Base-by-base conservation (phyloP, 2,329 filamentous ascomycete genomes). In the Epichloe festucae region DNA sequence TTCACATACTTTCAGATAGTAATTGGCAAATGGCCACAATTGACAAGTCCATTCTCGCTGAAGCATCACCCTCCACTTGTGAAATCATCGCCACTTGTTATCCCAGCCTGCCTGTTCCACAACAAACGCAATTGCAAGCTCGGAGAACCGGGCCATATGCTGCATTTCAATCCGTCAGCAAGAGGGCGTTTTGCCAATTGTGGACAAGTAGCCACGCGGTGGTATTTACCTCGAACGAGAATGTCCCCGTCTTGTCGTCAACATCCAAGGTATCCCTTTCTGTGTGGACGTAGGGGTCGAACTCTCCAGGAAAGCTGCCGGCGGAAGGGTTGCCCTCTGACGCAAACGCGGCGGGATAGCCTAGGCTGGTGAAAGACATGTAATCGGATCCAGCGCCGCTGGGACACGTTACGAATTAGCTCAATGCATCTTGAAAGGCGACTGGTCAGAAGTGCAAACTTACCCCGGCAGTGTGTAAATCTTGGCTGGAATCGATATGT, bases 71-170 rank as follows among this genome's bases (percentile, higher is more conserved):
- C 31, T 38, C 14, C 12, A 12, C 5, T 47, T n/a, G 8, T n/a
- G 5, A 3, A 5, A 17, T 45, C 58, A 70, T 55, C 67, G 60
- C 67, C 67, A 70, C 17, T 58, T 56, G 36, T 69, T 69, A 47
- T 70, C 63, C 67, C 67, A 70, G 2, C 67, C 66, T 14, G 62
- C 65, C 58, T 70, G 67, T 53, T 70, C 67, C 12, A 70, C 56
- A 1, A 65, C 63, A 56, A 67, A 70, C 1, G 67, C 67, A 46
- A 70, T 65, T 0, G 67, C 67, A 50, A 70, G 60, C 56, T 69
- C 67, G 0, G 66, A 63, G 53, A 70, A 70, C n/a, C 65, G 60
- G 3, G 67, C 67, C 66, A 69, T 69, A 38, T 70, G 67, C 64
- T 67, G 21, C 14, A 40, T 23, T 31, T 27, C 6, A 23, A 14